phyloP scores from a whole-genome alignment of 345 rosid genomes.

The Linum usitatissimum region DNA sequence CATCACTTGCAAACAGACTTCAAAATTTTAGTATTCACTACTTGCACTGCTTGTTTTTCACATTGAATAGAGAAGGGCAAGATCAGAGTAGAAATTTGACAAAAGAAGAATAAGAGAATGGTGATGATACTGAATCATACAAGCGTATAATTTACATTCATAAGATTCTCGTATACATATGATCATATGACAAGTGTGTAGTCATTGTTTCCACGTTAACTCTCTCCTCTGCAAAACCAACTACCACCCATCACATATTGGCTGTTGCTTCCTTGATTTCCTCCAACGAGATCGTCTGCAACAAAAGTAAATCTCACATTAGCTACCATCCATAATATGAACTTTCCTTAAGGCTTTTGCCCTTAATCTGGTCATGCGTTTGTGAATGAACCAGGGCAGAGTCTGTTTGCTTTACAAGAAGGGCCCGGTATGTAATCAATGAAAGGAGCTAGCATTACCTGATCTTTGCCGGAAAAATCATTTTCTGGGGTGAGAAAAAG shows the following conservation, averaged over 20 bases:
- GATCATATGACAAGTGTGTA: neutral
- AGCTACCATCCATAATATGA: too few species aligned
- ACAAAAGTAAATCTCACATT: neutral
- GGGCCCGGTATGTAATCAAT: neutral
- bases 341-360: too few species aligned
- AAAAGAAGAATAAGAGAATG: neutral
- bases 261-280: slow-evolving; percentile 63
- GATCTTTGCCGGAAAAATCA: slow-evolving; percentile 90
- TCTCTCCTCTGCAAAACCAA: neutral
- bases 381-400: neutral
- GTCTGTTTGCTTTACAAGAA: neutral
- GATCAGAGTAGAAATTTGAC: too few species aligned
- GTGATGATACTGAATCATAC: neutral
- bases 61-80: too few species aligned
- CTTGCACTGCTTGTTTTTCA: too few species aligned
- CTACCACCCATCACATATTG: slow-evolving; percentile 31
- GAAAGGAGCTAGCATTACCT: slow-evolving; percentile 32
- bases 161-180: neutral
- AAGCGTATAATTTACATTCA: neutral
- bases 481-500: slow-evolving; percentile 93
- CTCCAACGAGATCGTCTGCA: slow-evolving; percentile 64
- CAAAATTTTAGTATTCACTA: too few species aligned
- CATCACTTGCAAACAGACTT: too few species aligned
- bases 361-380: neutral
- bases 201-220: neutral